Conservation (phyloP, 2,329 filamentous ascomycete genomes). For the Grosmannia serpens region DNA sequence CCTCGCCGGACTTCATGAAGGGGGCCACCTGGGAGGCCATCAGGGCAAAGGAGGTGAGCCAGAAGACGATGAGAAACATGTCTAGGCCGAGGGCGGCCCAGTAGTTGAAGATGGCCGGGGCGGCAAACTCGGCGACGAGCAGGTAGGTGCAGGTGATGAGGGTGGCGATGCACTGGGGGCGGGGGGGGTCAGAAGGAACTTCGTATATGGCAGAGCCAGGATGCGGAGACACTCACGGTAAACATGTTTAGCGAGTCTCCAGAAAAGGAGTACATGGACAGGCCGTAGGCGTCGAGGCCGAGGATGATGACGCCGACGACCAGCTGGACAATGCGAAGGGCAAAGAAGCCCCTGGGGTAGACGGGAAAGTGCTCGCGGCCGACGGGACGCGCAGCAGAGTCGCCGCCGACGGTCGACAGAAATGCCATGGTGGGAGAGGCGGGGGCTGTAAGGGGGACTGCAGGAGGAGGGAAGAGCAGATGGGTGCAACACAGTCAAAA, state of each 20-base stretch:
- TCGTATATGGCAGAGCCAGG: not conserved
- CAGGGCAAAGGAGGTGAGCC: constrained; percentile 33
- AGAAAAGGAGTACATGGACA: constrained; percentile 21
- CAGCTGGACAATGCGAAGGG: constrained; percentile 33
- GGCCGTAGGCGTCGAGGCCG: constrained; percentile 34
- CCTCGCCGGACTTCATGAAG: constrained; percentile 11
- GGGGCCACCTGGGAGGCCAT: constrained; percentile 25
- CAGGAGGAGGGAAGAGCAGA: too few relatives aligned
- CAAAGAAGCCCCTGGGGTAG: constrained; percentile 32
- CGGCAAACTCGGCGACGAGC: constrained; percentile 28
- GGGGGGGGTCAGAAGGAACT: not conserved
- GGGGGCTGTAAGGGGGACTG: too few relatives aligned
- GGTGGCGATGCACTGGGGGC: constrained; percentile 27
- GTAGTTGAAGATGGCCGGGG: constrained; percentile 37
- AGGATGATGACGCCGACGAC: constrained; percentile 33
- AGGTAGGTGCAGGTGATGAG: constrained; percentile 35
- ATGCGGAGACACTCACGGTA: constrained; percentile 18
- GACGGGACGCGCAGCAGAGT: constrained; percentile 19
- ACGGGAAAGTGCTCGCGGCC: constrained; percentile 34
- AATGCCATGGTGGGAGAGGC: not conserved
- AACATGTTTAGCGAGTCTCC: constrained; percentile 24
- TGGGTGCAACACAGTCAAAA: too few relatives aligned
- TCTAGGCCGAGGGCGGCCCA: constrained; percentile 41
- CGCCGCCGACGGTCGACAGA: not conserved
- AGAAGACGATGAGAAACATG: constrained; percentile 39